A percentile compares a stretch with the other conserved stretches of the same genome.
phyloP scores from a whole-genome alignment of 257 asterid species.

The Solanum etuberosum region DNA sequence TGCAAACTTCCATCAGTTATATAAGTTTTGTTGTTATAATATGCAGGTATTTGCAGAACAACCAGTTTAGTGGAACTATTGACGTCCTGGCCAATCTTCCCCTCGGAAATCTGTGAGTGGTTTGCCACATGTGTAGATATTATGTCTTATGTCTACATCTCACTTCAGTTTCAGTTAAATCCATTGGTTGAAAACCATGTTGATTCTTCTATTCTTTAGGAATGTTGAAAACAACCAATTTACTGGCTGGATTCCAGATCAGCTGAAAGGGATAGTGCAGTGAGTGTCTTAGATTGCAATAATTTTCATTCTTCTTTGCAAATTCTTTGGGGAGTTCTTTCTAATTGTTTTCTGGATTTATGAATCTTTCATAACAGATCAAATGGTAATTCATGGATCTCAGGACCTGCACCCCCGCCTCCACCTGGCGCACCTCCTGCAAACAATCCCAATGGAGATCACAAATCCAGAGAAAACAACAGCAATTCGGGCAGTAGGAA shows the following conservation, averaged over 20 bases:
- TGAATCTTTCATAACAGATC: slow-evolving; percentile 32
- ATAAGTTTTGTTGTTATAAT: background rate
- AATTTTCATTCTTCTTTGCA: background rate
- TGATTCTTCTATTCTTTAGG: slow-evolving; percentile 19
- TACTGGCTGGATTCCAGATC: slow-evolving; percentile 79
- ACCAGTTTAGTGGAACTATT: slow-evolving; percentile 85
- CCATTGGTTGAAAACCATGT: background rate
- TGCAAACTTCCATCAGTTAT: background rate
- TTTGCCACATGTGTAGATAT: background rate
- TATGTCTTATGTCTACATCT: background rate
- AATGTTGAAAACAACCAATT: slow-evolving; percentile 84
- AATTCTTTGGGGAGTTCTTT: background rate
- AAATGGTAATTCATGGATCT: slow-evolving; percentile 58
- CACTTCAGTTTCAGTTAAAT: background rate
- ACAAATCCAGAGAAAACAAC: slow-evolving; percentile 30
- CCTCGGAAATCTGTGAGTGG: slow-evolving; percentile 61
- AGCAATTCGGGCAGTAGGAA: slow-evolving; percentile 29
- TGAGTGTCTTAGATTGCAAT: slow-evolving; percentile 22
- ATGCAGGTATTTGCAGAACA: slow-evolving; percentile 83
- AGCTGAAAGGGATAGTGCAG: slow-evolving; percentile 63
- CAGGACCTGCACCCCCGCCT: slow-evolving; percentile 88
- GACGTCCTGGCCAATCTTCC: slow-evolving; percentile 88
- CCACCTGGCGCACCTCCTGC: slow-evolving; percentile 97
- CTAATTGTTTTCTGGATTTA: background rate
- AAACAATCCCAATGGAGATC: slow-evolving; percentile 37